Percentiles rank a stretch among this genome's conserved stretches.
phyloP scores from a whole-genome alignment of 1,139 yeast species.

The Yamadazyma trypodendri region DNA sequence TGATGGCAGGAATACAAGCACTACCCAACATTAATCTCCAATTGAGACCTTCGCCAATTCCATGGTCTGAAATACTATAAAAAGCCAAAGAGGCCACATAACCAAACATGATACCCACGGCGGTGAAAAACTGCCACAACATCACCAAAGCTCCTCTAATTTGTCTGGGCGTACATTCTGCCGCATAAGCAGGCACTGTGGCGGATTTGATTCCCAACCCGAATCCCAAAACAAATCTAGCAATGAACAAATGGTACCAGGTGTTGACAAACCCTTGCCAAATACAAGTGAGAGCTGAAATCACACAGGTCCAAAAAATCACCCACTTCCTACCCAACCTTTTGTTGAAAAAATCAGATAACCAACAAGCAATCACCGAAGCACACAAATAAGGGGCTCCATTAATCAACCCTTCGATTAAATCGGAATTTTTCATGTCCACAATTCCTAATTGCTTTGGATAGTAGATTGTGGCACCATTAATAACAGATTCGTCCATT shows the following conservation, averaged over 20 bases:
- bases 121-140: constrained; percentile 91
- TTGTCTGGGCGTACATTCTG: constrained; percentile 75
- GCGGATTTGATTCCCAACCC: constrained; percentile 83
- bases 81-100: constrained; percentile 68
- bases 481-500: constrained; percentile 86
- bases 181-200: constrained; percentile 78
- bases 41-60: constrained; percentile 50
- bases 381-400: constrained; percentile 83
- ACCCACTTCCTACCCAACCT: constrained; percentile 71
- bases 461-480: constrained; percentile 78
- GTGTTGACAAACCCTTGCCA: constrained; percentile 74
- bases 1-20: constrained; percentile 69
- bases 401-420: constrained; percentile 74
- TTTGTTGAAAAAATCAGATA: constrained; percentile 66
- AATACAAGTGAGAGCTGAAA: constrained; percentile 66
- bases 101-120: constrained; percentile 83
- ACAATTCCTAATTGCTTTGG: constrained; percentile 56
- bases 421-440: constrained; percentile 49
- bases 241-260: constrained; percentile 77
- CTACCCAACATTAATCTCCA: constrained; percentile 86
- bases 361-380: constrained; percentile 69
- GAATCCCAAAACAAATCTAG: constrained; percentile 70
- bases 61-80: constrained; percentile 31
- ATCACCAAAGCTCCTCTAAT: constrained; percentile 80
- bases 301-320: constrained; percentile 63